phyloP scores from a whole-genome alignment of 2,329 filamentous ascomycete species.

The Penicillium aurantiogriseum region DNA sequence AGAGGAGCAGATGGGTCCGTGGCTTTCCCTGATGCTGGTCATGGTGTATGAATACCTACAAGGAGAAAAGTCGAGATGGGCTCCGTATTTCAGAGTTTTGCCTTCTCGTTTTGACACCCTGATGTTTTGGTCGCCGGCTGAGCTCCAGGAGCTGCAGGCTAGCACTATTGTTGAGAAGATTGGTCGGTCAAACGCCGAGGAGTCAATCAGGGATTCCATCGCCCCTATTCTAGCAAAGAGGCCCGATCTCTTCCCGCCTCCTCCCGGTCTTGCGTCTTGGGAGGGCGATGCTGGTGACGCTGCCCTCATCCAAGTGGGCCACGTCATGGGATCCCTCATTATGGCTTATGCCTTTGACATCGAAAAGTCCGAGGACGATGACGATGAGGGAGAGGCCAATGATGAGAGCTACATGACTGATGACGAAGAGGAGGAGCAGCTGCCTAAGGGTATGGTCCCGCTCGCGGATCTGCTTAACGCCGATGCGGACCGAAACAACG shows the following conservation, averaged over 20 bases:
- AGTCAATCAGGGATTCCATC: slow-evolving; percentile 61
- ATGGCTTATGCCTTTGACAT: slow-evolving; percentile 94
- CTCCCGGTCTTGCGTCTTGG: slow-evolving; percentile 41
- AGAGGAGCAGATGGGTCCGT: slow-evolving; percentile 46
- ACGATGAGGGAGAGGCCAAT: slow-evolving; percentile 53
- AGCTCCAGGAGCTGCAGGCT: slow-evolving; percentile 71
- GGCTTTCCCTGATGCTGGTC: slow-evolving; percentile 67
- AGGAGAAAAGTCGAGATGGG: slow-evolving; percentile 66
- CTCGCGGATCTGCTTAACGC: slow-evolving; percentile 89
- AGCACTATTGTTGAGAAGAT: slow-evolving; percentile 75
- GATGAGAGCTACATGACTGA: slow-evolving; percentile 55
- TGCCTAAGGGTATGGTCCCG: slow-evolving; percentile 81
- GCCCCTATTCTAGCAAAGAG: slow-evolving; percentile 52
- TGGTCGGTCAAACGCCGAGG: slow-evolving; percentile 69
- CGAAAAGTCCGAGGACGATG: slow-evolving; percentile 57
- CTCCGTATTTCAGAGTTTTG: slow-evolving; percentile 73
- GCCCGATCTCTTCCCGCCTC: slow-evolving; percentile 42
- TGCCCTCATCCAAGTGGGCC: slow-evolving; percentile 58
- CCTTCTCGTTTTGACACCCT: slow-evolving; percentile 73
- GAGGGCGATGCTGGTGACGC: slow-evolving; percentile 43
- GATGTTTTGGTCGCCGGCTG: slow-evolving; percentile 79
- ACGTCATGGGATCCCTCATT: slow-evolving; percentile 81
- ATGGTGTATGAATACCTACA: slow-evolving; percentile 73
- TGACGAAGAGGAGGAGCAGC: slow-evolving; percentile 65
- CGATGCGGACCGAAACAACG: slow-evolving; percentile 78